Evolutionary conservation across 345 rosid species (phyloP).

Genomic region (Boechera stricta): DNA sequence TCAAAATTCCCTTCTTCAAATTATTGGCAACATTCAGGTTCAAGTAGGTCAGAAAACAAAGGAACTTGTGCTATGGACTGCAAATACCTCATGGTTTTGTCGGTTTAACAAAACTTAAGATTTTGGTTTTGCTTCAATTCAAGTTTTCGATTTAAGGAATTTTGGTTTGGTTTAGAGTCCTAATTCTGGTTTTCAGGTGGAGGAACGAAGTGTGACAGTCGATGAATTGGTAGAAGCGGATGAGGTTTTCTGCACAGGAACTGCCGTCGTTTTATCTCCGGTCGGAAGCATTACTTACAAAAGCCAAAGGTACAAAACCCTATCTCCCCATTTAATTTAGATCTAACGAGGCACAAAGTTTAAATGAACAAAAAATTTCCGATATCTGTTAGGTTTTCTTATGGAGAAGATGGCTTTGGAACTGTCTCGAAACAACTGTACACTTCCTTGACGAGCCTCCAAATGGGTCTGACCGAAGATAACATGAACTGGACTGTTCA

Average conservation of each 20-base stretch:
- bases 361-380: neutral
- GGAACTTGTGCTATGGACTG: neutral
- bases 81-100: neutral
- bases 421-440: slow-evolving; percentile 61
- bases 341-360: neutral
- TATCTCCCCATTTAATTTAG: too few species aligned
- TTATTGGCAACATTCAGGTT: neutral
- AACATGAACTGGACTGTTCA: slow-evolving; percentile 72
- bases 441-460: slow-evolving; percentile 67
- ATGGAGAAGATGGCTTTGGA: slow-evolving; percentile 65
- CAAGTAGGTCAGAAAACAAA: neutral
- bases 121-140: neutral
- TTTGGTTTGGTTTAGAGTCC: neutral
- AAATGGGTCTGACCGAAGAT: slow-evolving; percentile 83
- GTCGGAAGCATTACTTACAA: slow-evolving; percentile 82
- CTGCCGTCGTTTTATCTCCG: slow-evolving; percentile 88
- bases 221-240: slow-evolving; percentile 87
- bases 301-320: slow-evolving; percentile 55
- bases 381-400: slow-evolving; percentile 56
- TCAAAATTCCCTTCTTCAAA: neutral
- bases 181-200: slow-evolving; percentile 56
- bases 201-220: slow-evolving; percentile 68
- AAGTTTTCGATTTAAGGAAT: too few species aligned
- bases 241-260: slow-evolving; percentile 90
- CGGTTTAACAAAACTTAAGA: neutral